Evolutionary conservation across 768 basidiomycete species (phyloP).

Genomic region (Punctularia strigosozonata): DNA sequence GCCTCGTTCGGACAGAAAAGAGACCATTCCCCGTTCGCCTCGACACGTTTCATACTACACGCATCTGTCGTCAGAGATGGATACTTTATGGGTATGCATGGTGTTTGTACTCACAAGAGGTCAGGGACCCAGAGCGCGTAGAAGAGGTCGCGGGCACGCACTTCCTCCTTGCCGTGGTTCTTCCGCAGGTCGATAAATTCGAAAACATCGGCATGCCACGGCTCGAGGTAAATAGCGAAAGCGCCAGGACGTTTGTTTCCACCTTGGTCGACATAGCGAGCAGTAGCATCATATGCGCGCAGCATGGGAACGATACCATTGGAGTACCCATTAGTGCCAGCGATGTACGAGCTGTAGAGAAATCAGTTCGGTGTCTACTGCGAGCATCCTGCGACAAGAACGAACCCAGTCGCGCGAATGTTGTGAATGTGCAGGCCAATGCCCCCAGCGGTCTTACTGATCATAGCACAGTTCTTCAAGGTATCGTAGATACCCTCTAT

Average conservation of each 20-base stretch:
- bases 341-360: slow-evolving; percentile 77
- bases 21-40: slow-evolving; percentile 82
- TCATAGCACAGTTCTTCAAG: slow-evolving; percentile 96
- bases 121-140: slow-evolving; percentile 98
- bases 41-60: slow-evolving; percentile 90
- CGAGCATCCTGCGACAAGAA: slow-evolving; percentile 4
- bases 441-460: slow-evolving; percentile 97
- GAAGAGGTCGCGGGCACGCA: slow-evolving; percentile 92
- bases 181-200: slow-evolving; percentile 96
- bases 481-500: slow-evolving; percentile 99
- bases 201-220: slow-evolving; percentile 97
- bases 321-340: slow-evolving; percentile 97
- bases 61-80: too few species aligned
- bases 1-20: slow-evolving; percentile 98
- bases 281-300: slow-evolving; percentile 93
- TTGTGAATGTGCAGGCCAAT: slow-evolving; percentile 94
- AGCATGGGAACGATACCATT: slow-evolving; percentile 99
- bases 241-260: slow-evolving; percentile 99
- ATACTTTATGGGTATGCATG: too few species aligned
- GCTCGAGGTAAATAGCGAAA: slow-evolving; percentile 96
- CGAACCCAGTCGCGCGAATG: slow-evolving; percentile 89
- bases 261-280: slow-evolving; percentile 97
- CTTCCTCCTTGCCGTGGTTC: slow-evolving; percentile 98
- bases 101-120: slow-evolving; percentile 73
- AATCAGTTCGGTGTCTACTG: slow-evolving; percentile 6